phyloP scores from a whole-genome alignment of 2,329 filamentous ascomycete species.

The Fusarium falciforme region DNA sequence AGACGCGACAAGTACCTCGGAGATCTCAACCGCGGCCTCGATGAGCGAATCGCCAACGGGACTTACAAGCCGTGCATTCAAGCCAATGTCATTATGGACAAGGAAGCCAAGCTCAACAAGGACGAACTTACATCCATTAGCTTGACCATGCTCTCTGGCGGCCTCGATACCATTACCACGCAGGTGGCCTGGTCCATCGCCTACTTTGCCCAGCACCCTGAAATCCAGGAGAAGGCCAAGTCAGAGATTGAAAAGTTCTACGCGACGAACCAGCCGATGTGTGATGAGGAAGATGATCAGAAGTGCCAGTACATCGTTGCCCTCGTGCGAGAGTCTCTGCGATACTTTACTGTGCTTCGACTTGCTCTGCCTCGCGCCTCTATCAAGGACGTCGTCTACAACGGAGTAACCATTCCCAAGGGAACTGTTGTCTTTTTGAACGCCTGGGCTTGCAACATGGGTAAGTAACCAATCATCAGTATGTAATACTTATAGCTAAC shows the following conservation, averaged over 20 bases:
- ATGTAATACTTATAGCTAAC: not conserved
- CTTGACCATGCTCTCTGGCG: constrained; percentile 75
- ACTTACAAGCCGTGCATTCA: constrained; percentile 74
- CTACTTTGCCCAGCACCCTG: constrained; percentile 67
- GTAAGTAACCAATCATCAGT: constrained; percentile 50
- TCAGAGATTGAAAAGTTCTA: constrained; percentile 67
- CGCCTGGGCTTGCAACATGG: constrained; percentile 77
- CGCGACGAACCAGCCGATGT: constrained; percentile 64
- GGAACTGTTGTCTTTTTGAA: constrained; percentile 75
- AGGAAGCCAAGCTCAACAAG: constrained; percentile 70
- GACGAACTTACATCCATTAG: constrained; percentile 74
- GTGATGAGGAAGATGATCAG: constrained; percentile 71
- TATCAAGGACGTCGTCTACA: constrained; percentile 68
- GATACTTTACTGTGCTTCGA: constrained; percentile 72
- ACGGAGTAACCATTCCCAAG: constrained; percentile 68
- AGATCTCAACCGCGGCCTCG: constrained; percentile 67
- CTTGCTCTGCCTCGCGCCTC: constrained; percentile 72
- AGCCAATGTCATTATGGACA: constrained; percentile 73
- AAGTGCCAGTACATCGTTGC: constrained; percentile 73
- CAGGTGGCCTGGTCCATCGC: constrained; percentile 74
- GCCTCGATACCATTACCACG: constrained; percentile 74
- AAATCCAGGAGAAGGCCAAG: constrained; percentile 71
- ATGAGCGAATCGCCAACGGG: constrained; percentile 70
- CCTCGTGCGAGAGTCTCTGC: constrained; percentile 70
- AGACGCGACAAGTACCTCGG: constrained; percentile 71